These are phyloP conservation scores for Quercus dentata DNA, from an alignment of 306 rosid species.

Conservation along the genomic window DNA sequence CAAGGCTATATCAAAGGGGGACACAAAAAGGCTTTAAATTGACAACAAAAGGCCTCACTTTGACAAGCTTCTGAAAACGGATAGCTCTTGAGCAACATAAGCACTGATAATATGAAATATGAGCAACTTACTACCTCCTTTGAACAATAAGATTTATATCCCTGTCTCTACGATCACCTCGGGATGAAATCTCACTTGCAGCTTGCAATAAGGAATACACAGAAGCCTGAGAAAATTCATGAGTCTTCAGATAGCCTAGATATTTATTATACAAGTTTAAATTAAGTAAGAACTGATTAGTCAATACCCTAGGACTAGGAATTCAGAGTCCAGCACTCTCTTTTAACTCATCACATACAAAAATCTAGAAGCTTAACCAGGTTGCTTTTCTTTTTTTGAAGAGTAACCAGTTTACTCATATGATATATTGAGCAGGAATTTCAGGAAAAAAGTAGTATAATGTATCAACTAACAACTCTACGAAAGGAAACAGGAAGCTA, in stretches of 20 bases:
- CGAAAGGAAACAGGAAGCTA: neutral
- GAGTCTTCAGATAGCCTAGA: neutral
- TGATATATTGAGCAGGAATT: neutral
- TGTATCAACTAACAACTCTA: neutral
- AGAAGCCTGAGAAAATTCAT: constrained; percentile 68
- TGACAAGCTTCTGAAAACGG: neutral
- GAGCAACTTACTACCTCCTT: constrained; percentile 60
- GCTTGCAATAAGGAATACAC: constrained; percentile 88
- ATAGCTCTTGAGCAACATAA: constrained; percentile 16
- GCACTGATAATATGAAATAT: constrained; percentile 11
- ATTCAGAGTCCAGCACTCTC: neutral
- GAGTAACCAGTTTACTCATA: neutral
- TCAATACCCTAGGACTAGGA: neutral
- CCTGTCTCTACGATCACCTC: constrained; percentile 66
- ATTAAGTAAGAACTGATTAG: neutral
- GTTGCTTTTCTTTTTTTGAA: neutral
- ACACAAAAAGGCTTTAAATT: neutral
- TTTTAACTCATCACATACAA: neutral
- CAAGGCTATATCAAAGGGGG: neutral
- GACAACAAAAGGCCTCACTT: neutral
- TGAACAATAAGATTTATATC: constrained; percentile 72
- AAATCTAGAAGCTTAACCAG: neutral
- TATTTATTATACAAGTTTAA: neutral
- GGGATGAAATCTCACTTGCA: constrained; percentile 76
- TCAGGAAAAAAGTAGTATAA: neutral